phyloP scores from a whole-genome alignment of 495 filamentous ascomycete genomes.

The Trichoderma reesei region DNA sequence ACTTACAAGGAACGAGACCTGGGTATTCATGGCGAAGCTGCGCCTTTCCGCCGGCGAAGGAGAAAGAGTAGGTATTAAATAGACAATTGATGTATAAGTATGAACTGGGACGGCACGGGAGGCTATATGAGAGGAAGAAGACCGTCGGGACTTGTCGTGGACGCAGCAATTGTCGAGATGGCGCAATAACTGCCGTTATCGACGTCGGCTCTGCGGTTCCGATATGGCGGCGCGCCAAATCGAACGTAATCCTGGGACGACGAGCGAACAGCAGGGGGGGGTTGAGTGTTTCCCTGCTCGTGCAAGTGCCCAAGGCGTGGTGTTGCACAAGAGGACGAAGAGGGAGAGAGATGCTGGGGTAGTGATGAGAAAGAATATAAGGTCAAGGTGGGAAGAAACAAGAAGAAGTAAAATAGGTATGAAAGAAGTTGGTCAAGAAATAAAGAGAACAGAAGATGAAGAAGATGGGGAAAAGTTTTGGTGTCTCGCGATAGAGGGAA shows the following conservation, averaged over 20 bases:
- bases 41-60: background rate
- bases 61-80: background rate
- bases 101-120: background rate
- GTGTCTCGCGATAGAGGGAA: conserved; percentile 1
- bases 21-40: conserved; percentile 38
- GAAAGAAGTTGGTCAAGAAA: background rate
- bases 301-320: background rate
- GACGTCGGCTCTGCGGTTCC: background rate
- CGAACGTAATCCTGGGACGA: background rate
- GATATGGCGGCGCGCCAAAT: background rate
- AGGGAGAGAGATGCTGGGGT: too few species aligned
- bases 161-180: conserved; percentile 1
- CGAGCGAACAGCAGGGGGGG: background rate
- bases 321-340: background rate
- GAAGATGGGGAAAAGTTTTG: background rate
- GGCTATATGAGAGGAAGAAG: background rate
- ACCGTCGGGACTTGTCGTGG: background rate
- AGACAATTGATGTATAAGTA: background rate
- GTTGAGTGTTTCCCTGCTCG: background rate
- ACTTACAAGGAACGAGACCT: conserved; percentile 49
- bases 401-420: background rate
- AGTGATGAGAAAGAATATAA: too few species aligned
- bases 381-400: too few species aligned
- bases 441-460: background rate
- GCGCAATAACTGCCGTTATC: conserved; percentile 6